These are phyloP conservation scores for Phytophthora vignae DNA, from an alignment of 352 stramenopile genomes.

Conservation along the genomic window DNA sequence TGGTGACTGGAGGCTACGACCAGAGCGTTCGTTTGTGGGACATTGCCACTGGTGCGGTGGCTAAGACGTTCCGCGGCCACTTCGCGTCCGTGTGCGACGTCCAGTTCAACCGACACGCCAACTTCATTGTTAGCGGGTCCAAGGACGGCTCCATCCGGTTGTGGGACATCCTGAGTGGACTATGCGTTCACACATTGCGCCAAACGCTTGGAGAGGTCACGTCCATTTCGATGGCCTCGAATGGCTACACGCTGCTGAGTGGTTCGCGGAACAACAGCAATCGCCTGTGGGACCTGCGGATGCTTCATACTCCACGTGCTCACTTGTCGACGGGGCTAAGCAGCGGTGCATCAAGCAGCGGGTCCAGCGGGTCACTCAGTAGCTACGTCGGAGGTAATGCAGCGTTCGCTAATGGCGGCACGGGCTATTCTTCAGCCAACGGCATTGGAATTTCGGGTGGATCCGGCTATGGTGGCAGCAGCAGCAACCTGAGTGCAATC, in stretches of 20 bases:
- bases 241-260: conserved; percentile 82
- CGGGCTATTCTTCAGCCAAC: conserved; percentile 28
- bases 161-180: conserved; percentile 89
- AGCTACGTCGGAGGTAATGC: conserved; percentile 28
- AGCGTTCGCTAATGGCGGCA: conserved; percentile 25
- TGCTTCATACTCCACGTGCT: conserved; percentile 78
- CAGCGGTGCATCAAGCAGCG: conserved; percentile 34
- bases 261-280: conserved; percentile 91
- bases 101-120: conserved; percentile 90
- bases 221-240: conserved; percentile 84
- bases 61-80: conserved; percentile 86
- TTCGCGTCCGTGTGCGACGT: conserved; percentile 85
- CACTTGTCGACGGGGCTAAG: conserved; percentile 53
- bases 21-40: conserved; percentile 89
- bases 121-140: conserved; percentile 86
- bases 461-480: conserved; percentile 36
- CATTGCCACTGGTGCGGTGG: conserved; percentile 70
- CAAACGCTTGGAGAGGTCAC: conserved; percentile 90
- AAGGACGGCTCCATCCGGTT: conserved; percentile 89
- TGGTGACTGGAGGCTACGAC: conserved; percentile 89
- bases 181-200: conserved; percentile 87
- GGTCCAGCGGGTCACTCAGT: conserved; percentile 39
- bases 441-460: conserved; percentile 26
- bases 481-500: conserved; percentile 33
- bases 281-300: conserved; percentile 89